Evolutionary conservation across 2,329 filamentous ascomycete genomes (phyloP).

Genomic region (Nigrograna mackinnonii): DNA sequence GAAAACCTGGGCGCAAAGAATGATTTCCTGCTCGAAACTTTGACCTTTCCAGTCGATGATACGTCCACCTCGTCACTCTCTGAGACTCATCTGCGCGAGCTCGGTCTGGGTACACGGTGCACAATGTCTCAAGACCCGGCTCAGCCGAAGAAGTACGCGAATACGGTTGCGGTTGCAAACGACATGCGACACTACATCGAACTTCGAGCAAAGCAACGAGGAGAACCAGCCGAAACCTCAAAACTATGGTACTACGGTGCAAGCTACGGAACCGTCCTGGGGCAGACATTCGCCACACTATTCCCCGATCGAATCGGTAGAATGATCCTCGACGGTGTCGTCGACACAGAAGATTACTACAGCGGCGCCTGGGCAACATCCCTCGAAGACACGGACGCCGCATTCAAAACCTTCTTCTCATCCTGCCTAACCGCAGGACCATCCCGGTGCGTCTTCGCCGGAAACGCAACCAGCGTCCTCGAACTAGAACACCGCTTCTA

Average conservation of each 20-base stretch:
- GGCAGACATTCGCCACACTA: constrained; percentile 50
- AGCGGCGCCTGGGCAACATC: constrained; percentile 13
- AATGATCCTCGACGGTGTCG: constrained; percentile 40
- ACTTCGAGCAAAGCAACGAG: background rate
- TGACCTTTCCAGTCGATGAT: background rate
- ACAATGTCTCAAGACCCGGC: background rate
- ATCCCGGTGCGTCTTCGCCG: background rate
- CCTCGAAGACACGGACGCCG: constrained; percentile 11
- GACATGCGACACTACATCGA: background rate
- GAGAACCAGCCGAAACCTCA: background rate
- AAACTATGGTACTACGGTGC: background rate
- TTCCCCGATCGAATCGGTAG: constrained; percentile 32
- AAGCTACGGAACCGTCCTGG: constrained; percentile 49
- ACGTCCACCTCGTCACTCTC: background rate
- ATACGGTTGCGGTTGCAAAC: background rate
- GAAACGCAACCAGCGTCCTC: background rate
- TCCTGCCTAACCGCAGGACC: background rate
- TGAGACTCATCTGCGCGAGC: background rate
- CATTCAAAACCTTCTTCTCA: background rate
- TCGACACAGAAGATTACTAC: constrained; percentile 14
- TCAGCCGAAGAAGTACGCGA: background rate
- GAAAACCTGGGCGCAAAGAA: background rate
- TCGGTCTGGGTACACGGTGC: background rate
- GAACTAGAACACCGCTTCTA: background rate
- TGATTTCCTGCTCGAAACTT: background rate